These are phyloP conservation scores for Diaporthe caulivora DNA, from an alignment of 2,329 filamentous ascomycete genomes.

Conservation along the genomic window DNA sequence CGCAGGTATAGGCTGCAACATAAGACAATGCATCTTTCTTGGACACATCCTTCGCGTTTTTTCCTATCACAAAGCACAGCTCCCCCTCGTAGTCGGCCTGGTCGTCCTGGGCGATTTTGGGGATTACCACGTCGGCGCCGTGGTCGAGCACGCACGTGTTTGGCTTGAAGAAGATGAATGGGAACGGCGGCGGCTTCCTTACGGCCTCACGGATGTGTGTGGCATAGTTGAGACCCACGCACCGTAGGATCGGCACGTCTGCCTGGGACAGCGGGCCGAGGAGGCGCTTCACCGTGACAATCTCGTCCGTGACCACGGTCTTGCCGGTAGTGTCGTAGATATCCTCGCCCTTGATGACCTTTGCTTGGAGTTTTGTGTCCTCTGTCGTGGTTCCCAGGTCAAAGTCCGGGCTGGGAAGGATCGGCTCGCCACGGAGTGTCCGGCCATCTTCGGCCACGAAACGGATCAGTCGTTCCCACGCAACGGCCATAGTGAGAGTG, in stretches of 20 bases:
- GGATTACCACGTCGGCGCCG: slow-evolving; percentile 56
- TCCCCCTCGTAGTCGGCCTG: slow-evolving; percentile 64
- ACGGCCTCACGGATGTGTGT: slow-evolving; percentile 68
- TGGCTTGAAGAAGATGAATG: slow-evolving; percentile 65
- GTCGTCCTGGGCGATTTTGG: slow-evolving; percentile 61
- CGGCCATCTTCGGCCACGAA: slow-evolving; percentile 65
- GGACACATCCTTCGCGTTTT: slow-evolving; percentile 55
- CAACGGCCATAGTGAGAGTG: slow-evolving; percentile 46
- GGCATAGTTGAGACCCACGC: slow-evolving; percentile 71
- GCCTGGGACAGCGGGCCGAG: slow-evolving; percentile 63
- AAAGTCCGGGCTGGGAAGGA: slow-evolving; percentile 57
- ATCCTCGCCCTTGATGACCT: slow-evolving; percentile 63
- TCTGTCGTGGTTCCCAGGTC: slow-evolving; percentile 63
- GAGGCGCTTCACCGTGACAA: slow-evolving; percentile 65
- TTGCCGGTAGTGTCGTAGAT: slow-evolving; percentile 59
- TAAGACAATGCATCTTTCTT: slow-evolving; percentile 59
- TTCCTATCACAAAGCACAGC: slow-evolving; percentile 61
- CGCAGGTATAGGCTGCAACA: slow-evolving; percentile 65
- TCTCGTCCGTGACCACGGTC: slow-evolving; percentile 65
- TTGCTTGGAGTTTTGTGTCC: slow-evolving; percentile 62
- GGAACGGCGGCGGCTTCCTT: slow-evolving; percentile 61
- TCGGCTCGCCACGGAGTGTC: slow-evolving; percentile 64
- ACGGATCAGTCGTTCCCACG: slow-evolving; percentile 67
- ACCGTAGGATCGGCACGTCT: slow-evolving; percentile 69
- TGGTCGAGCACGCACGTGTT: slow-evolving; percentile 53